Base-by-base conservation (phyloP, 1,284 basidiomycete species). In the Taiwanofungus camphoratus region DNA sequence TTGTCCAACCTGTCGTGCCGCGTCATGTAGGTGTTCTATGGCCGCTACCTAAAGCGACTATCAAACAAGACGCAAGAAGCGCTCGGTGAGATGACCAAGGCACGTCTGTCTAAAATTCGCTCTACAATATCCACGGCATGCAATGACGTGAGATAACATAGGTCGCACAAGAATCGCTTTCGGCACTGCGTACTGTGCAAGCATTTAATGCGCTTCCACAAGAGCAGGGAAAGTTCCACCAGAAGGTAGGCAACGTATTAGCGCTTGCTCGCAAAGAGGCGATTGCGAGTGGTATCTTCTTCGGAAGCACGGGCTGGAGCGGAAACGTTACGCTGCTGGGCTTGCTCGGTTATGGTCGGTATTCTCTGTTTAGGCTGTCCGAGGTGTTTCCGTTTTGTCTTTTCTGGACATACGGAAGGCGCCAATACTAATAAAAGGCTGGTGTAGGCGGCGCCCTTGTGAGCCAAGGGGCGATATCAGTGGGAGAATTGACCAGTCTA, bases 51-150 rank as follows among this genome's bases (percentile, higher is more conserved):
- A 38, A 93, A 95, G 58, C 86, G 84, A 51, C 75, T 99, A 3
- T 93, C 92, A 12, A 92, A 91, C 58, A 73, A 83, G 55, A 96
- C 94, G 4, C 95, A 99, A 62, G 92, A 95, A 59, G 90, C 92
- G 1, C 77, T 97, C 33, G 93, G 92, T 36, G 88, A 93, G 43
- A 92, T 96, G 92, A 92, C 91, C 21, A 92, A 92, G 70, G 86
- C 70, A 7, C 39, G 55, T 23, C 15, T 15, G 13, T 13, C n/a
- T 24, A n/a, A n/a, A n/a, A 36, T 18, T 11, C 18, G 8, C 18
- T 31, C 5, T 15, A 12, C 21, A 43, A 18, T 48, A 13, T 9
- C 32, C 35, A 29, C 6, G 20, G 7, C 19, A 42, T 30, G 27
- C 13, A 24, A 29, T 34, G 23, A 16, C 36, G 20, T 21, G 3